A percentile compares a stretch with the other conserved stretches of the same genome.
Evolutionary conservation across 75 land plant genomes (phyloP).

Genomic region (Cryptomeria japonica): DNA sequence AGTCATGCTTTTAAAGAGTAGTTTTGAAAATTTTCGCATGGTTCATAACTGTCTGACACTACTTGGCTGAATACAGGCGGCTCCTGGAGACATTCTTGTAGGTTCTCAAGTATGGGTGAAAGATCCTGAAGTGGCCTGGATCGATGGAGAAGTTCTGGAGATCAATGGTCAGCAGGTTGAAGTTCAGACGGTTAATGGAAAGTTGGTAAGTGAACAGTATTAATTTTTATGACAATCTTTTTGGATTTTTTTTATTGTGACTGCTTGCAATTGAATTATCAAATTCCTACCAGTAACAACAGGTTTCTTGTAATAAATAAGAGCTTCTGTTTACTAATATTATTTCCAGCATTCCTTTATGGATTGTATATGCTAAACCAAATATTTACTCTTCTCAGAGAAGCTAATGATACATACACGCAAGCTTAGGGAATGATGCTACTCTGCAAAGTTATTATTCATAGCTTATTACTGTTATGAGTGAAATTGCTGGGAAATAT

Average conservation of each 20-base stretch:
- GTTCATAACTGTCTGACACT: not conserved
- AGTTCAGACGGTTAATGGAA: slow-evolving; percentile 57
- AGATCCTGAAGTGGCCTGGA: slow-evolving; percentile 85
- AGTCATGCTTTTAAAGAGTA: not conserved
- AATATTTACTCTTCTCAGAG: too few species aligned
- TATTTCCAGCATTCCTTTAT: not conserved
- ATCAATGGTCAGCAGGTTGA: slow-evolving; percentile 62
- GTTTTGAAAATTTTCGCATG: not conserved
- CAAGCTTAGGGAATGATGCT: not conserved
- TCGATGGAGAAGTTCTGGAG: slow-evolving; percentile 88
- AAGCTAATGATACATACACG: too few species aligned
- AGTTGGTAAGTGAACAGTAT: slow-evolving; percentile 43
- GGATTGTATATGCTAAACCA: not conserved
- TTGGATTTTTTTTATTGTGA: not conserved
- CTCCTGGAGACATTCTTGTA: slow-evolving; percentile 44
- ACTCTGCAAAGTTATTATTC: not conserved
- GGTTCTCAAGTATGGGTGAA: slow-evolving; percentile 96
- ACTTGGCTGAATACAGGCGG: slow-evolving; percentile 52
- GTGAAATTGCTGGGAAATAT: not conserved
- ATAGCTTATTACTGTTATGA: not conserved
- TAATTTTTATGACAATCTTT: not conserved
- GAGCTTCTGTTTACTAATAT: not conserved
- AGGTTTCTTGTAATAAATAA: not conserved
- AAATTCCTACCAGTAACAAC: not conserved
- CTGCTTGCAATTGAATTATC: not conserved